Evolutionary conservation across 768 basidiomycete species (phyloP).

Genomic region (Phylloporus sp.): DNA sequence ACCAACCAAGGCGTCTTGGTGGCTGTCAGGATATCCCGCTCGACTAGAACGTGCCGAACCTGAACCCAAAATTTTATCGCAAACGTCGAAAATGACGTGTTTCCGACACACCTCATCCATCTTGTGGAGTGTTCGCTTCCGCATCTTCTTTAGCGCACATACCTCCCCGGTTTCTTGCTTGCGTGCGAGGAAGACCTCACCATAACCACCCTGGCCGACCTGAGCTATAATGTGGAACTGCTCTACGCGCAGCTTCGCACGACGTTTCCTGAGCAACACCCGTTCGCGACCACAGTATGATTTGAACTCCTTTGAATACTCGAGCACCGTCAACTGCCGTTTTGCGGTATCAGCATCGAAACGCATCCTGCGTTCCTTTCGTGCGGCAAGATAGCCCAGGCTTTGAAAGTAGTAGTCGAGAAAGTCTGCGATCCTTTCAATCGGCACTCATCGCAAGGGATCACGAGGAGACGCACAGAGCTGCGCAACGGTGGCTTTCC

Average conservation of each 20-base stretch:
- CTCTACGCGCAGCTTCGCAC: conserved; percentile 88
- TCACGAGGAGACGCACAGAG: conserved; percentile 59
- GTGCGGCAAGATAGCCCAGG: conserved; percentile 80
- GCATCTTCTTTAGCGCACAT: conserved; percentile 97
- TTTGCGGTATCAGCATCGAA: conserved; percentile 80
- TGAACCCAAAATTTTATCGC: conserved; percentile 25
- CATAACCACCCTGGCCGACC: conserved; percentile 98
- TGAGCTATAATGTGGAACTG: conserved; percentile 99
- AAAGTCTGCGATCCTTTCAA: conserved; percentile 58
- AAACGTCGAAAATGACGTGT: neutral
- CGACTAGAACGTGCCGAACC: conserved; percentile 97
- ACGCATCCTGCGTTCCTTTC: conserved; percentile 76
- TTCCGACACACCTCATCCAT: conserved; percentile 82
- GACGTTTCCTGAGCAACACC: conserved; percentile 84
- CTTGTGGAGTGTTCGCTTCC: conserved; percentile 88
- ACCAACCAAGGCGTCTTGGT: conserved; percentile 99
- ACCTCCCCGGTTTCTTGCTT: conserved; percentile 96
- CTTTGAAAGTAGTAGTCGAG: conserved; percentile 98
- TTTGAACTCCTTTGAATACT: conserved; percentile 77
- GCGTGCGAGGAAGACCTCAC: conserved; percentile 92
- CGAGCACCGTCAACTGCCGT: conserved; percentile 50
- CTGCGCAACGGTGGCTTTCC: conserved; percentile 96
- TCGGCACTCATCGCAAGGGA: conserved; percentile 5
- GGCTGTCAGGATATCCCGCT: conserved; percentile 94
- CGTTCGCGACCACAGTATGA: conserved; percentile 94